Evolutionary conservation across 2,329 filamentous ascomycete genomes (phyloP).

Genomic region (Coniochaeta prunicola): DNA sequence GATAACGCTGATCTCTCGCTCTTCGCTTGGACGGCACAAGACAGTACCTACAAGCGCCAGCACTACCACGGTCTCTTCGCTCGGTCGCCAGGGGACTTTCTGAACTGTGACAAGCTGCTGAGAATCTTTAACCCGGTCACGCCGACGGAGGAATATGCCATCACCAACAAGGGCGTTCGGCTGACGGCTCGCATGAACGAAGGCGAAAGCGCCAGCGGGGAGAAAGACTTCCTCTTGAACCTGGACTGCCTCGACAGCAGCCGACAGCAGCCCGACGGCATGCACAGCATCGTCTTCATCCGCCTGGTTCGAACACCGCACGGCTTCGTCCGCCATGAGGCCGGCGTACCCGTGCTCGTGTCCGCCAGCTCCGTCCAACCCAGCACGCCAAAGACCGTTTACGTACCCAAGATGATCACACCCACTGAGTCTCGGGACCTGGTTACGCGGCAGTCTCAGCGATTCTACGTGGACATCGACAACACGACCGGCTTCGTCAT

Average conservation of each 20-base stretch:
- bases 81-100: conserved; percentile 7
- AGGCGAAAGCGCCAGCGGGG: background rate
- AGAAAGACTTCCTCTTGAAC: background rate
- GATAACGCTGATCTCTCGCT: conserved; percentile 8
- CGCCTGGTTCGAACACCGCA: background rate
- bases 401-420: background rate
- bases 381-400: background rate
- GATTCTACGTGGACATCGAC: background rate
- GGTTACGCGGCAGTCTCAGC: background rate
- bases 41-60: background rate
- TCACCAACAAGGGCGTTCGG: background rate
- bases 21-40: conserved; percentile 9
- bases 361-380: background rate
- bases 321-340: background rate
- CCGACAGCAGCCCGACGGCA: background rate
- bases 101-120: conserved; percentile 3
- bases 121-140: background rate
- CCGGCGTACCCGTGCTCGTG: background rate
- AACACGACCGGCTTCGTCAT: background rate
- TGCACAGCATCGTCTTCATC: background rate
- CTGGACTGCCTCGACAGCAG: background rate
- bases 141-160: background rate
- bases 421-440: background rate
- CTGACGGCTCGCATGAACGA: background rate
- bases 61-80: conserved; percentile 8